A percentile compares a stretch with the other conserved stretches of the same genome.
Conservation (phyloP, 1,284 basidiomycete species). For the Pholiota adiposa region DNA sequence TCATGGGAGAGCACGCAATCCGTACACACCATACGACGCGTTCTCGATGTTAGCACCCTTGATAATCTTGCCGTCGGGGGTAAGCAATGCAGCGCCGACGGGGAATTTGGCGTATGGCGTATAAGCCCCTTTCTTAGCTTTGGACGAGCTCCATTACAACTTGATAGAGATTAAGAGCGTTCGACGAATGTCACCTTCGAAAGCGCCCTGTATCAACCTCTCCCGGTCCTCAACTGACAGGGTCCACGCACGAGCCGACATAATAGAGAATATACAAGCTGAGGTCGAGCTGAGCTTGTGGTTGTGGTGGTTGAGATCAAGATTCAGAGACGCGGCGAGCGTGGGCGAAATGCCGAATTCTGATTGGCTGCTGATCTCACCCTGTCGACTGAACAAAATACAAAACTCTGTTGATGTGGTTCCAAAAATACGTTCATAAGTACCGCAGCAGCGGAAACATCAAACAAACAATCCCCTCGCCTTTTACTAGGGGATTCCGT, state of each 20-base stretch:
- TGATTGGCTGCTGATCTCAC: conserved; percentile 18
- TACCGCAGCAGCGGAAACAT: conserved; percentile 38
- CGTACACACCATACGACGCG: conserved; percentile 76
- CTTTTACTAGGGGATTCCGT: conserved; percentile 48
- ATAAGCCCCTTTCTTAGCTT: conserved; percentile 58
- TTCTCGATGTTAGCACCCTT: conserved; percentile 92
- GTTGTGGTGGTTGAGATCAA: neutral
- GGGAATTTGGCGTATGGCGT: conserved; percentile 85
- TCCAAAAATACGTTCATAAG: neutral
- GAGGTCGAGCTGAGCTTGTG: neutral
- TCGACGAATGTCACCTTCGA: conserved; percentile 38
- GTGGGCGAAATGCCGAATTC: conserved; percentile 12
- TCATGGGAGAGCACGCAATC: neutral
- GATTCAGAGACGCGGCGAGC: neutral
- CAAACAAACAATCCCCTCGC: conserved; percentile 44
- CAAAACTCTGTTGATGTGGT: conserved; percentile 17
- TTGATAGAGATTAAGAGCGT: neutral
- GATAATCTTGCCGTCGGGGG: conserved; percentile 71
- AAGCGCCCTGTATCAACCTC: conserved; percentile 43
- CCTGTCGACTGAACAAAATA: conserved; percentile 34
- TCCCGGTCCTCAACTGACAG: conserved; percentile 39
- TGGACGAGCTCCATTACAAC: neutral
- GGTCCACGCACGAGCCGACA: conserved; percentile 30
- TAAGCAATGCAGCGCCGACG: conserved; percentile 84
- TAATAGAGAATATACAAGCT: conserved; percentile 5